Base-by-base conservation (phyloP, 2,329 filamentous ascomycete genomes). In the Dendryphion nanum region DNA sequence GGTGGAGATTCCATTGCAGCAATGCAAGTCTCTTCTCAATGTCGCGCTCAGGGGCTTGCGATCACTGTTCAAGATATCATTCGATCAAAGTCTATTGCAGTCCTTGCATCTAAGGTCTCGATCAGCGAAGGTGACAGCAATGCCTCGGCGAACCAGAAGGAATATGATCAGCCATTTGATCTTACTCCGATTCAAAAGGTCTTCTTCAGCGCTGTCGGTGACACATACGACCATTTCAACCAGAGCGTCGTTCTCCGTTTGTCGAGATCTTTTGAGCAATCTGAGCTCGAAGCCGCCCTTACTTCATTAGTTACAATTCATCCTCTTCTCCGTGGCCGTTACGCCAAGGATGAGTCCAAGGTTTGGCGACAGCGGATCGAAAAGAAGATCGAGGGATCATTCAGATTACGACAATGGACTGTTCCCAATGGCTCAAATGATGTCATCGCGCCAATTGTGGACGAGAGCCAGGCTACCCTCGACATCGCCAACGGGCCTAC, bases 281-380 rank as follows among this genome's bases (percentile, higher is more conserved):
- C 49, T 2, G 56, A 60, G 20, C 44, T 67, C 12, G 35, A 46
- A 18, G 19, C 36, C 12, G 65, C 66, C 1, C 36, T 70, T 2
- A 45, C 49, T 15, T 50, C 54, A 1, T 38, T 71, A 5, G 54
- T 68, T 1, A 38, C 45, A 7, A 55, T 49, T 12, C 68, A 71
- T 39, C 61, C 66, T 4, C 68, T 71, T 64, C 48, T 71, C 3
- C 56, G 67, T 20, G 65, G 58, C 10, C 59, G 67, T 6, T 71
- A 67, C 37, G 24, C 32, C 5, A 52, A 47, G 38, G 50, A 53
- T n/a, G 51, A 51, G 6, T 41, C 42, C 5, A 49, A 47, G 1
- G 41, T 28, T 3, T 69, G 66, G 67, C 45, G 44, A 18, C 67
- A 70, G 37, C 40, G 41, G 1, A 43, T 68, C 12, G 49, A 52